A percentile compares a stretch with the other conserved stretches of the same genome.
These are phyloP conservation scores for Eutypella sp. DNA, from an alignment of 2,329 filamentous ascomycete genomes.

Conservation along the genomic window DNA sequence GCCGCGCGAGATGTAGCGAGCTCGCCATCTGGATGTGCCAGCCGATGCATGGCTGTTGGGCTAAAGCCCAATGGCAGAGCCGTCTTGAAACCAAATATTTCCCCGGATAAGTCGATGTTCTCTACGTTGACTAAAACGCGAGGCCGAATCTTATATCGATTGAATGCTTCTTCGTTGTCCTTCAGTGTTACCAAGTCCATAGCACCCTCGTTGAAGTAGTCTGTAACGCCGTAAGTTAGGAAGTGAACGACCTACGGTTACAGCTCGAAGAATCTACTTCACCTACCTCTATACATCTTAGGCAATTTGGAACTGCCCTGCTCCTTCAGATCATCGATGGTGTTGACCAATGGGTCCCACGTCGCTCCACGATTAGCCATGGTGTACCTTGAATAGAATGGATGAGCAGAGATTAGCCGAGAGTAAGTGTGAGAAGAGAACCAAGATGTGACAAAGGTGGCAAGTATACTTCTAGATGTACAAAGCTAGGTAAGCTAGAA, in stretches of 20 bases:
- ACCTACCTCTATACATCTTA: slow-evolving; percentile 31
- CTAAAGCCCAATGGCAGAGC: slow-evolving; percentile 48
- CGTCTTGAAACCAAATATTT: slow-evolving; percentile 39
- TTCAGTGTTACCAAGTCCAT: slow-evolving; percentile 49
- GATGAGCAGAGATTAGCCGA: background rate
- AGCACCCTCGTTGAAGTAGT: slow-evolving; percentile 54
- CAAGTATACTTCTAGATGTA: background rate
- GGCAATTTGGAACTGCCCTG: slow-evolving; percentile 33
- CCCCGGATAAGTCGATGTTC: slow-evolving; percentile 32
- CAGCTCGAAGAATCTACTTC: background rate
- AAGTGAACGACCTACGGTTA: background rate
- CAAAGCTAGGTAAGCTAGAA: background rate
- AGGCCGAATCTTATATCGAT: slow-evolving; percentile 43
- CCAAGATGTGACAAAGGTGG: background rate
- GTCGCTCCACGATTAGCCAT: slow-evolving; percentile 16
- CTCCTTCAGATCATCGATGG: slow-evolving; percentile 35
- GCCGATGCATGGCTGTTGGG: slow-evolving; percentile 47
- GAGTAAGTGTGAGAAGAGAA: background rate
- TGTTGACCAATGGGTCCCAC: slow-evolving; percentile 19
- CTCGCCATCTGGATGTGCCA: slow-evolving; percentile 50
- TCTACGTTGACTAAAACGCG: slow-evolving; percentile 36
- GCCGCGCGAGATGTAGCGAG: slow-evolving; percentile 43
- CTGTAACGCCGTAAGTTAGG: slow-evolving; percentile 19
- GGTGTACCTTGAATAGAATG: background rate
- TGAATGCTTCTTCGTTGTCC: slow-evolving; percentile 49